Base-by-base conservation (phyloP, 2,329 filamentous ascomycete genomes). In the Clonostachys chloroleuca region DNA sequence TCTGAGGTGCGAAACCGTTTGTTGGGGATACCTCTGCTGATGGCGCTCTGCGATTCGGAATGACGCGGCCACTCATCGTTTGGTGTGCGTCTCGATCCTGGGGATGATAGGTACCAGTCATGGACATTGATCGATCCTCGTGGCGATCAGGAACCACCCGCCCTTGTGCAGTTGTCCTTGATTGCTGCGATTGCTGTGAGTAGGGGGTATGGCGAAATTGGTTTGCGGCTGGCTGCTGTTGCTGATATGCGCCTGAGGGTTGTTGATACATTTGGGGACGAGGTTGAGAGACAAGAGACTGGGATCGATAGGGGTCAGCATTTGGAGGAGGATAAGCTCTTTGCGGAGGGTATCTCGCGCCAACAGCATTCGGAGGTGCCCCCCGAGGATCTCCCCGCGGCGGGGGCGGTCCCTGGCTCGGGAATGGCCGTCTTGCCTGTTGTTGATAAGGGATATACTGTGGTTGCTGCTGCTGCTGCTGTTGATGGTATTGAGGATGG, bases 41-140 rank as follows among this genome's bases (percentile, higher is more conserved):
- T 49, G 65, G 74, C 48, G 65, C 72, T 58, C 70, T 73, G 75
- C 66, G 80, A 58, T 85, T 88, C 4, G 94, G 94, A 54, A 99
- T 95, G 17, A 95, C 78, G 55, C 94, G 82, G 43, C 94, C 94
- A 62, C 89, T 95, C 82, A 92, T 95, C 6, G 92, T 96, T 67
- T 96, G 92, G 64, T 94, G 87, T 41, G 91, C 75, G 58, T 88
- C 87, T 51, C 81, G 78, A 56, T 95, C 89, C 46, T 86, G 77
- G 4, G 85, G 78, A 56, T 90, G 64, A 50, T 72, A 75, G 17
- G 65, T 88, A 10, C 88, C 89, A 6, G 87, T 94, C 86, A 99
- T 86, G 42, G 92, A 96, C 94, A 97, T 97, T 52, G 94, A 85
- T 49, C 94, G 83, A 66, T 97, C 92, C 58, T 95, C 89, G 51